Conservation (phyloP, 2,329 filamentous ascomycete genomes). For the Clarireedia hainanense region DNA sequence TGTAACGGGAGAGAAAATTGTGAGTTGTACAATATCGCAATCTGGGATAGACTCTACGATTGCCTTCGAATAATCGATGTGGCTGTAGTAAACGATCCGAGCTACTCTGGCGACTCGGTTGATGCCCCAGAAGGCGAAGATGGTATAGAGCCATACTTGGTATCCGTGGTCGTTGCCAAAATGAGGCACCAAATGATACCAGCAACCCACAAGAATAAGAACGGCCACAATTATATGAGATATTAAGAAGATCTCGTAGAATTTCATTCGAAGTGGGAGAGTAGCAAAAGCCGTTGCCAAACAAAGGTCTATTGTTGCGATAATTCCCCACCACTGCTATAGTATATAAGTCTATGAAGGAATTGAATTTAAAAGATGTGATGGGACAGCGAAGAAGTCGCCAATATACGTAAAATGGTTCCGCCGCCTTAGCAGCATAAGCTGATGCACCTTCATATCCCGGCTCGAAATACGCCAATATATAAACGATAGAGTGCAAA, state of each 20-base stretch:
- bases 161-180: conserved; percentile 32
- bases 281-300: conserved; percentile 22
- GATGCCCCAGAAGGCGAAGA: conserved; percentile 36
- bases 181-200: conserved; percentile 29
- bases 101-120: conserved; percentile 36
- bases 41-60: background rate
- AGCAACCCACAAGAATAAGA: conserved; percentile 12
- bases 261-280: conserved; percentile 31
- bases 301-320: conserved; percentile 28
- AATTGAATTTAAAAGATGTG: too few species aligned
- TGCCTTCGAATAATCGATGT: background rate
- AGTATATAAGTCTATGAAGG: background rate
- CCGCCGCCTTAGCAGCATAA: background rate
- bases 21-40: background rate
- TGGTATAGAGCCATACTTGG: conserved; percentile 31
- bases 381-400: too few species aligned
- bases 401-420: background rate
- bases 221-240: conserved; percentile 12
- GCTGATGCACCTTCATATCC: background rate
- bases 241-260: conserved; percentile 14
- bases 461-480: conserved; percentile 29
- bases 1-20: background rate
- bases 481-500: conserved; percentile 37
- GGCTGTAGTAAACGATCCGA: conserved; percentile 25
- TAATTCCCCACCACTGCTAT: conserved; percentile 30